Evolutionary conservation across 441 rosid species (phyloP).

Genomic region (Bruguiera hainesii): DNA sequence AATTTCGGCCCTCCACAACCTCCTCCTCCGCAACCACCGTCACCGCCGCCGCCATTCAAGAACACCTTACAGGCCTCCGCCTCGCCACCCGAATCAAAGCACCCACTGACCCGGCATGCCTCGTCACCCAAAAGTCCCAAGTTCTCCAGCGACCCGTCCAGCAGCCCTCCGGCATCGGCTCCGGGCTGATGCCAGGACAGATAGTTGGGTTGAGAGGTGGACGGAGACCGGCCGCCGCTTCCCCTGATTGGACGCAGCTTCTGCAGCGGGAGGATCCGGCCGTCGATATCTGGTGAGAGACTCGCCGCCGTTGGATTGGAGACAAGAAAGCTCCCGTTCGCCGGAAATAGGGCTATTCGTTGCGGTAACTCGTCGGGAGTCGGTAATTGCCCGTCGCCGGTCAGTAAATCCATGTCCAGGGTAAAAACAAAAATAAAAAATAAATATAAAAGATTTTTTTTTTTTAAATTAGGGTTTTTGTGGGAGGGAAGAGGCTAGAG

Average conservation of each 20-base stretch:
- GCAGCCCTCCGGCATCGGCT: conserved; percentile 20
- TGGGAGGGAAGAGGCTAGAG: too few relatives aligned
- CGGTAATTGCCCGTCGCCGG: conserved; percentile 39
- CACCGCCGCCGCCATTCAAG: background rate
- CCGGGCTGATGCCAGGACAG: background rate
- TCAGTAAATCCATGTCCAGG: conserved; percentile 47
- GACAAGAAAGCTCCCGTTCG: conserved; percentile 9
- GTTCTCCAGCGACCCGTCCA: conserved; percentile 33
- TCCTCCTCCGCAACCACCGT: conserved; percentile 9
- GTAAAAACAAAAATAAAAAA: conserved; percentile 12
- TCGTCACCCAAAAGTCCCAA: conserved; percentile 28
- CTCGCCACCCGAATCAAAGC: conserved; percentile 27
- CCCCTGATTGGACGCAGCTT: conserved; percentile 70
- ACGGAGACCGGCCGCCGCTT: conserved; percentile 35
- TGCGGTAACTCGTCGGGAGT: conserved; percentile 34
- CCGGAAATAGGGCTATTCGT: conserved; percentile 45
- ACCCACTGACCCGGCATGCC: conserved; percentile 20
- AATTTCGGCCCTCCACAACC: conserved; percentile 6
- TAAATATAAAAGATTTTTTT: too few relatives aligned
- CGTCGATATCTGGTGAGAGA: conserved; percentile 16
- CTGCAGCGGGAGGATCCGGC: conserved; percentile 42
- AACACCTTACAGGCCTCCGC: conserved; percentile 1
- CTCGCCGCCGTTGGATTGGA: conserved; percentile 5
- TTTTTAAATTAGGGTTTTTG: too few relatives aligned
- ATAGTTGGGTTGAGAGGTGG: conserved; percentile 21